A percentile compares a stretch with the other conserved stretches of the same genome.
Conservation (phyloP, 108 stramenopile genomes). For the Cylindrotheca fusiformis region DNA sequence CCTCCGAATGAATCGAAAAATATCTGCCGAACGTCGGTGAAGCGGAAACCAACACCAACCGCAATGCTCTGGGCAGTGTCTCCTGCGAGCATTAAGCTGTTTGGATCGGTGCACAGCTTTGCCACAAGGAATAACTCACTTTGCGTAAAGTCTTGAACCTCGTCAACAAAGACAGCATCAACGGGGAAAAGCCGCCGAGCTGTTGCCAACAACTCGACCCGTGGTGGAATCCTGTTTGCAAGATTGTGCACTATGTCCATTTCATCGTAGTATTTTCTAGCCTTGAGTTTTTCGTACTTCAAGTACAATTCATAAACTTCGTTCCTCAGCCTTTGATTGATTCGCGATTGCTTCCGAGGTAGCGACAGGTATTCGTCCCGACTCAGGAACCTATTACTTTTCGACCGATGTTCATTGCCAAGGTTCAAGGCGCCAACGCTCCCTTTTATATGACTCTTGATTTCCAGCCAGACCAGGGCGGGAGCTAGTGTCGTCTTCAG, state of each 20-base stretch:
- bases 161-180: conserved; percentile 37
- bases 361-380: conserved; percentile 40
- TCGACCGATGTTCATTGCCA: not conserved
- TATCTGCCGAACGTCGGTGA: conserved; percentile 41
- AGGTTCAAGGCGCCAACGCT: conserved; percentile 31
- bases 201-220: not conserved
- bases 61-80: conserved; percentile 44
- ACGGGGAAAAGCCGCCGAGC: conserved; percentile 11
- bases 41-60: conserved; percentile 44
- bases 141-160: conserved; percentile 48
- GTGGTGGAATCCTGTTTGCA: conserved; percentile 28
- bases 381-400: conserved; percentile 31
- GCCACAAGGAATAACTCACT: conserved; percentile 23
- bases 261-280: conserved; percentile 31
- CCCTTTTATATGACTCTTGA: conserved; percentile 43
- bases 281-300: conserved; percentile 40
- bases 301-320: conserved; percentile 27
- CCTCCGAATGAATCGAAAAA: conserved; percentile 38
- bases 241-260: conserved; percentile 44
- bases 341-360: conserved; percentile 37
- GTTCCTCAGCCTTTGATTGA: conserved; percentile 31
- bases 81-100: conserved; percentile 38
- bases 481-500: conserved; percentile 18
- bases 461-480: conserved; percentile 35
- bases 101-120: conserved; percentile 30